Percentiles rank a stretch among this genome's conserved stretches.
Evolutionary conservation across 2,329 filamentous ascomycete species (phyloP).

Genomic region (Penicillium sp.): DNA sequence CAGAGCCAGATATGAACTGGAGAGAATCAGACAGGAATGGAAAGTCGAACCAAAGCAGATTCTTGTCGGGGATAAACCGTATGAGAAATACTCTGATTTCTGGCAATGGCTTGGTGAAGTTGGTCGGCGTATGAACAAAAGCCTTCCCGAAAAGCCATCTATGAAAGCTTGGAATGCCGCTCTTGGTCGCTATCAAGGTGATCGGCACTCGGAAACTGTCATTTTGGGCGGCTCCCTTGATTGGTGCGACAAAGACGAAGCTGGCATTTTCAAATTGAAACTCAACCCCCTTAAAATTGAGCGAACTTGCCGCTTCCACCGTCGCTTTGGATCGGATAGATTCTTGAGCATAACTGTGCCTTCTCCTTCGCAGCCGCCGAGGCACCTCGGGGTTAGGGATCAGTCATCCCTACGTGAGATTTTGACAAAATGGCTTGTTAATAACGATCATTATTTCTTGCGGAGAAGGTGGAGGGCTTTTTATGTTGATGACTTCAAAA

Average conservation of each 20-base stretch:
- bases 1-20: conserved; percentile 36
- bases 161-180: conserved; percentile 33
- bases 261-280: conserved; percentile 35
- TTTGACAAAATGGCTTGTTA: conserved; percentile 38
- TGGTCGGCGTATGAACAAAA: conserved; percentile 20
- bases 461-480: conserved; percentile 45
- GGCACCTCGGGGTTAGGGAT: conserved; percentile 21
- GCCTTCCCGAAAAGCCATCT: conserved; percentile 30
- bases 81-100: conserved; percentile 27
- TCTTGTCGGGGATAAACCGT: conserved; percentile 23
- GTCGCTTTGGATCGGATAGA: conserved; percentile 45
- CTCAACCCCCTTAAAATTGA: conserved; percentile 42
- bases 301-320: conserved; percentile 41
- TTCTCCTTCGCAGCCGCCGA: conserved; percentile 25
- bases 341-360: conserved; percentile 42
- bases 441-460: conserved; percentile 35
- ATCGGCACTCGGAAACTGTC: conserved; percentile 34
- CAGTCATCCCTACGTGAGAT: conserved; percentile 29
- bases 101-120: conserved; percentile 30
- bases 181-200: conserved; percentile 26
- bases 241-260: conserved; percentile 31
- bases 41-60: conserved; percentile 25
- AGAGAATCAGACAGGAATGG: conserved; percentile 31
- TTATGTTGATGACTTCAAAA: conserved; percentile 39
- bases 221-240: conserved; percentile 39